Evolutionary conservation across 192 early-diverging fungal species (phyloP), one percentile per base, ranked within the genome.

Genomic region (Gonapodya prolifera): DNA sequence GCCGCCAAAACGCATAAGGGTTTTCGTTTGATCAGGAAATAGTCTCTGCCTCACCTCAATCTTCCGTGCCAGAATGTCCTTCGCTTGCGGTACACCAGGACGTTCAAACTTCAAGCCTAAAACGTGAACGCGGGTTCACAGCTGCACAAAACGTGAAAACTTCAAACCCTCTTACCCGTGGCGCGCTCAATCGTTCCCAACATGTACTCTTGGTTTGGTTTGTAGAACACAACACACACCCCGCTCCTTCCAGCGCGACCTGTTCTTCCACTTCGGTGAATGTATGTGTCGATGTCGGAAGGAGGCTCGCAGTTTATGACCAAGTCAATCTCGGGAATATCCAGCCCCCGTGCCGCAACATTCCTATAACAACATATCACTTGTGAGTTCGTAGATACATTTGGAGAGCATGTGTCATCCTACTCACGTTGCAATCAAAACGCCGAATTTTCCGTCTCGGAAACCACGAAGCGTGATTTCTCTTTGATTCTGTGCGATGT

Each of bases 221-320:
- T 96, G 84, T 89, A 97, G 84, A 96, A 98, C 30, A 95, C 97
- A 34, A 98, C 92, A 81, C 96, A 97, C 23, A 90, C 85, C 69
- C 96, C 96, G 33, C 85, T 88, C 45, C 90, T 91, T 1, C 85
- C 85, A 69, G 95, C 94, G 83, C 96, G 94, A 35, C 95, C 96
- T 0, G 96, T 97, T 82, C 96, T 90, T 28, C 96, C 96, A 69
- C 92, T 93, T 75, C 96, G 91, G 85, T 98, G 96, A 69, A 98
- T 94, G 81, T 98, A 98, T 30, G 91, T 89, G 80, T 98, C 95
- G 29, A 95, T 87, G 82, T 98, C 96, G 82, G 89, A 88, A 76
- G 95, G 96, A 69, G 95, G 96, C 79, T 97, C 94, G 79, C 91
- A 91, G 85, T 98, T 97, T 86, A 98, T 94, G 29, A 98, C 96